phyloP scores from a whole-genome alignment of 371 early-diverging fungal genomes.

The Mucor indicus region DNA sequence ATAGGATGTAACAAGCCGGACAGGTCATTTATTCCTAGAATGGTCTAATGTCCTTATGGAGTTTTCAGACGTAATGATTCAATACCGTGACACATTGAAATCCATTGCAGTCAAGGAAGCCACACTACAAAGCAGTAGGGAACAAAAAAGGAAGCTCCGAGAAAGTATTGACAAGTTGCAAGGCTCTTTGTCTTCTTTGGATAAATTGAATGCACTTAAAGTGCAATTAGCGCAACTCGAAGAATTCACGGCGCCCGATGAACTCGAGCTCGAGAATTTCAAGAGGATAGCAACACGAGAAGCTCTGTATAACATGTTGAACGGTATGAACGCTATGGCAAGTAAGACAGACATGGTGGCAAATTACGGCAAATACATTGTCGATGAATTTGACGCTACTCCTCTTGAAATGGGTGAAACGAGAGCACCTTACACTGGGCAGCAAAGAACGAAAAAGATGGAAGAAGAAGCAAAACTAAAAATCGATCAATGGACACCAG shows the following conservation, averaged over 20 bases:
- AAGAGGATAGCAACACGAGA: conserved; percentile 39
- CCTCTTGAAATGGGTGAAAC: conserved; percentile 29
- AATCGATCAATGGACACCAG: conserved; percentile 33
- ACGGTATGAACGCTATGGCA: conserved; percentile 42
- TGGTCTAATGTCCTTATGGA: conserved; percentile 33
- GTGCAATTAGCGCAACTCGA: conserved; percentile 28
- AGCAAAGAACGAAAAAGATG: conserved; percentile 28
- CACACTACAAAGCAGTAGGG: conserved; percentile 18
- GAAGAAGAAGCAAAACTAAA: conserved; percentile 28
- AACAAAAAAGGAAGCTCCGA: conserved; percentile 25
- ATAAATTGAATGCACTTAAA: conserved; percentile 29
- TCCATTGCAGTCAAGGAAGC: conserved; percentile 32
- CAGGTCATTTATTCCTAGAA: conserved; percentile 25
- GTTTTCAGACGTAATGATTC: conserved; percentile 33
- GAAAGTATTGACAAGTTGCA: conserved; percentile 31
- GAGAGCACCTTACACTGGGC: conserved; percentile 20
- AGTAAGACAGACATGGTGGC: conserved; percentile 42
- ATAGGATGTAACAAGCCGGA: conserved; percentile 36
- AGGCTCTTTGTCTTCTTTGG: conserved; percentile 24
- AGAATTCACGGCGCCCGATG: conserved; percentile 20
- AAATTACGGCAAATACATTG: conserved; percentile 42
- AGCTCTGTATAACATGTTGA: conserved; percentile 34
- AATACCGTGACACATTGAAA: conserved; percentile 36
- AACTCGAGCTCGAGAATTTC: conserved; percentile 36
- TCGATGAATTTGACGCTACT: conserved; percentile 36